phyloP scores from a whole-genome alignment of 768 basidiomycete genomes.

The Coprinopsis cinerea region DNA sequence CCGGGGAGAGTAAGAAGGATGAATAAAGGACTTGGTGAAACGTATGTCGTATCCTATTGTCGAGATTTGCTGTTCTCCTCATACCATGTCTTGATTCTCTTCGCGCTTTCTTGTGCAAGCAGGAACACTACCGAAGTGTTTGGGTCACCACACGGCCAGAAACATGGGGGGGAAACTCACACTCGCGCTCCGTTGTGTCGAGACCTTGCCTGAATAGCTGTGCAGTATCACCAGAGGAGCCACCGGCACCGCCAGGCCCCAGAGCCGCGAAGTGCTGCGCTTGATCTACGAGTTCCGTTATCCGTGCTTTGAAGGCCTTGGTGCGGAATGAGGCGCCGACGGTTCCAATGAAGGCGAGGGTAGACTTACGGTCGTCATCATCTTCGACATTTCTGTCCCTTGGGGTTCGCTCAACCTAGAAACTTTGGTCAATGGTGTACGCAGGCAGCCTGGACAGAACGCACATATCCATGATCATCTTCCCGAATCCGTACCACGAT shows the following conservation, averaged over 20 bases:
- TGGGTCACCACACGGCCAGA: constrained; percentile 7
- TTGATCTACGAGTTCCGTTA: constrained; percentile 79
- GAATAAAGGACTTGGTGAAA: constrained; percentile 14
- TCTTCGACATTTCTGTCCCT: constrained; percentile 62
- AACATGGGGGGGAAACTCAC: constrained; percentile 42
- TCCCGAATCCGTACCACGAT: constrained; percentile 90
- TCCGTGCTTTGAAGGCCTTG: constrained; percentile 71
- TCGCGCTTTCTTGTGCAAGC: constrained; percentile 78
- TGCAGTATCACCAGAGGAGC: constrained; percentile 49
- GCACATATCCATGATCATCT: constrained; percentile 79
- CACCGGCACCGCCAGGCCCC: constrained; percentile 51
- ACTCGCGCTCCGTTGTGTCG: constrained; percentile 86
- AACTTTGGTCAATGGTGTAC: neutral
- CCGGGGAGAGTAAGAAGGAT: constrained; percentile 22
- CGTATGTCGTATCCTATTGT: constrained; percentile 27
- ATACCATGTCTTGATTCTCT: constrained; percentile 78
- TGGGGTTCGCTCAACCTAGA: constrained; percentile 71
- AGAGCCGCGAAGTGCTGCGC: constrained; percentile 82
- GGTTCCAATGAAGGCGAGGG: constrained; percentile 1
- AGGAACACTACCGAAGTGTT: constrained; percentile 58
- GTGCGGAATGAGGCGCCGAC: constrained; percentile 5
- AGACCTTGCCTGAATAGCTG: constrained; percentile 86
- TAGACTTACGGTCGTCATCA: constrained; percentile 57
- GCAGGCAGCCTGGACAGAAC: constrained; percentile 6
- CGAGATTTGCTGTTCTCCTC: constrained; percentile 59